phyloP scores from a whole-genome alignment of 148 eudicot genomes.

The Arbutus unedo region DNA sequence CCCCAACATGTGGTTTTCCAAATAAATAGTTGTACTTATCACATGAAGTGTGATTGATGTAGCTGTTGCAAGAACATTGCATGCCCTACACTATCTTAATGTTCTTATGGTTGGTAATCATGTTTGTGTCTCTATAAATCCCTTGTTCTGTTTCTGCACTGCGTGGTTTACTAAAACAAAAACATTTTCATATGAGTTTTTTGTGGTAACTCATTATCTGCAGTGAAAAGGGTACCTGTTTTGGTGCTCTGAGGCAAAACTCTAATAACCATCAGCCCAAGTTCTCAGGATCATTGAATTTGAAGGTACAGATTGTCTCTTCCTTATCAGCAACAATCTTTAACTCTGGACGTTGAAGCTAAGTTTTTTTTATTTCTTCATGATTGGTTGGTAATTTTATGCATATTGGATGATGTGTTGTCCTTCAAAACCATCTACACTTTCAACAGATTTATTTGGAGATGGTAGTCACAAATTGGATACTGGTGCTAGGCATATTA shows the following conservation, averaged over 20 bases:
- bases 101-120: neutral
- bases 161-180: neutral
- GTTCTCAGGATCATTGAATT: neutral
- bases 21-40: neutral
- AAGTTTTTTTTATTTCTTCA: neutral
- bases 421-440: neutral
- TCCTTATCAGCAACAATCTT: neutral
- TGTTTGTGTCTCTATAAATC: neutral
- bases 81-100: conserved; percentile 11
- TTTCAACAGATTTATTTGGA: neutral
- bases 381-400: neutral
- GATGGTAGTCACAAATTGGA: neutral
- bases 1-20: too few species aligned
- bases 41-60: neutral
- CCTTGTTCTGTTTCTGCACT: neutral
- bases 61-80: neutral
- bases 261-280: neutral
- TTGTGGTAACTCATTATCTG: neutral
- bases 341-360: neutral
- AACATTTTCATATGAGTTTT: neutral
- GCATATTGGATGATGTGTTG: neutral
- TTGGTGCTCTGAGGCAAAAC: neutral
- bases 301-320: conserved; percentile 14
- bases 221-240: neutral
- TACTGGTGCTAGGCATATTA: neutral